Base-by-base conservation (phyloP, 352 stramenopile genomes). In the Phytophthora rubi region DNA sequence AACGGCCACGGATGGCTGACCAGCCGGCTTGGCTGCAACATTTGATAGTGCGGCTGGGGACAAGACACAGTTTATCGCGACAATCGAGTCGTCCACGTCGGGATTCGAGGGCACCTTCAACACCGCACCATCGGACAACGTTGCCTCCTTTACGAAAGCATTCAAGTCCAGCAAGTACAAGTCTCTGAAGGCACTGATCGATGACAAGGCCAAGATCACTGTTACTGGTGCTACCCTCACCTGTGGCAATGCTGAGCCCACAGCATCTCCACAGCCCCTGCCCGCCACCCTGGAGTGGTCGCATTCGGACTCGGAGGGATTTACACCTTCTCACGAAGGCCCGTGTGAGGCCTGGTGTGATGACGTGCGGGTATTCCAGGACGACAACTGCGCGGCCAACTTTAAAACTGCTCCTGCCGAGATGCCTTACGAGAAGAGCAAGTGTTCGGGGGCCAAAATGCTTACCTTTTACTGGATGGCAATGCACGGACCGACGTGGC, bases 301-400 rank as follows among this genome's bases (percentile, higher is more conserved):
- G 1, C 67, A 74, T 39, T 74, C 67, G 13, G 53, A 58, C 12
- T 59, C 67, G 4, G 67, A 74, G 35, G 73, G 69, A 18, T 80
- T 82, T 26, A 76, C 64, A 2, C 23, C 69, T 21, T 75, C 71
- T 2, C 75, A 82, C 53, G 75, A 83, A 65, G 77, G 77, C 10
- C 77, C 77, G 2, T 82, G 77, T 8, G 77, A 85, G 55, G 53
- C 76, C 52, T 85, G 77, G 75, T 85, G 77, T 39, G 75, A 85
- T 53, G 67, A 82, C n/a, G 23, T 42, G 2, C 49, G 39, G 3
- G 47, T 18, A 8, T 74, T 74, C 49, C 30, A 65, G 0, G 67
- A 74, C 18, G 55, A 74, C 3, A 47, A 74, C 67, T 70, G 60
- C 32, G 53, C 67, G 4, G 61, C 49, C 0, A 49, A 82, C 56